Percentiles rank a stretch among this genome's conserved stretches.
Conservation (phyloP, 768 basidiomycete genomes). For the Fibroporia radiculosa region DNA sequence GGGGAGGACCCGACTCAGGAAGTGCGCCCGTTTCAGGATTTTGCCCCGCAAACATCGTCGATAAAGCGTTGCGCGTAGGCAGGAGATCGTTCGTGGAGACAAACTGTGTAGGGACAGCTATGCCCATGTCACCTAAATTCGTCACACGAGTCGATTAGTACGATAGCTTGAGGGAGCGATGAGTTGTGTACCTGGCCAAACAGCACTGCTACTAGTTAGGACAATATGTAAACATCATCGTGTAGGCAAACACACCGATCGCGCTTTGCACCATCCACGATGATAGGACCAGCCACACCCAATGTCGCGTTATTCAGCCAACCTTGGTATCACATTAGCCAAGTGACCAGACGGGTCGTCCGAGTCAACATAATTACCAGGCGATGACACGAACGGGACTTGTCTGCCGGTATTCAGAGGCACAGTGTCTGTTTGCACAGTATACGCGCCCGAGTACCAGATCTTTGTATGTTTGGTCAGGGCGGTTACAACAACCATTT, state of each 20-base stretch:
- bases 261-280: conserved; percentile 55
- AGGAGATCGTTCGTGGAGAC: conserved; percentile 54
- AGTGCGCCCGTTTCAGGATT: conserved; percentile 46
- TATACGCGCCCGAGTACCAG: conserved; percentile 58
- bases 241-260: conserved; percentile 31
- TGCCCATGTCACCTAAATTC: conserved; percentile 48
- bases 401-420: conserved; percentile 41
- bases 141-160: neutral
- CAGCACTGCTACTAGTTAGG: conserved; percentile 28
- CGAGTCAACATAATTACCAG: conserved; percentile 21
- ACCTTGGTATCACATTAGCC: conserved; percentile 19
- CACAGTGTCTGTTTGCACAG: conserved; percentile 51
- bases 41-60: conserved; percentile 49
- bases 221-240: neutral
- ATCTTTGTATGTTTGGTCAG: conserved; percentile 19
- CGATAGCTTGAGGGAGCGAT: neutral
- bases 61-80: conserved; percentile 47
- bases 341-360: conserved; percentile 2
- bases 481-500: neutral
- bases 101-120: conserved; percentile 53
- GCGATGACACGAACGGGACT: conserved; percentile 34
- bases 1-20: conserved; percentile 42
- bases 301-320: conserved; percentile 51
- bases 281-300: conserved; percentile 51
- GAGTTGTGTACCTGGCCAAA: conserved; percentile 40